Evolutionary conservation across 1,284 basidiomycete species (phyloP).

Genomic region (Trichosporon coremiiforme): DNA sequence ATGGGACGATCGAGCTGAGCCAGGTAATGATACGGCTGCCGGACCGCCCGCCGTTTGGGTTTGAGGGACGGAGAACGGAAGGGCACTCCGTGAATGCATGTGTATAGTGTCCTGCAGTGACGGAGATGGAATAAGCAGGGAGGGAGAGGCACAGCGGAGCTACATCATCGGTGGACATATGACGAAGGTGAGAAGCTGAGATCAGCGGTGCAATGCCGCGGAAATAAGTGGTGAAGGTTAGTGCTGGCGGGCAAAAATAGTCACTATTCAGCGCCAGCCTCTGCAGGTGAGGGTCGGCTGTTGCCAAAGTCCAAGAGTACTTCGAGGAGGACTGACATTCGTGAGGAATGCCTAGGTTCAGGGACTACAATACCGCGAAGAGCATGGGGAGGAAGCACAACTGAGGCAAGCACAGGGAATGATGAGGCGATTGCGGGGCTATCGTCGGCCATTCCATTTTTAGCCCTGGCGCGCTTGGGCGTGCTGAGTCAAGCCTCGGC

Average conservation of each 20-base stretch:
- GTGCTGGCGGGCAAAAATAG: neutral
- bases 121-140: slow-evolving; percentile 3
- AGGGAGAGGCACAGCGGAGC: neutral
- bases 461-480: neutral
- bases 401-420: neutral
- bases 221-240: neutral
- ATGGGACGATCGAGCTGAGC: neutral
- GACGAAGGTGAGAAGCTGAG: neutral
- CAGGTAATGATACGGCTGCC: neutral
- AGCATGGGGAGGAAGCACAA: neutral
- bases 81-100: neutral
- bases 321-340: neutral
- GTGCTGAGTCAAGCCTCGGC: slow-evolving; percentile 14
- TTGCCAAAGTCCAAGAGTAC: neutral
- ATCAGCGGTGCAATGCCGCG: slow-evolving; percentile 6
- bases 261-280: neutral
- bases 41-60: neutral
- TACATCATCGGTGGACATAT: neutral
- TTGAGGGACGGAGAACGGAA: neutral
- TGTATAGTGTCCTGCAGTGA: neutral
- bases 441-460: slow-evolving; percentile 11
- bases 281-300: neutral
- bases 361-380: neutral
- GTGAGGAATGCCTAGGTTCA: slow-evolving; percentile 3
- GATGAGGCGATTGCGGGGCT: slow-evolving; percentile 12